Conservation (phyloP, 306 rosid species). For the Hylodesmum podocarpum region DNA sequence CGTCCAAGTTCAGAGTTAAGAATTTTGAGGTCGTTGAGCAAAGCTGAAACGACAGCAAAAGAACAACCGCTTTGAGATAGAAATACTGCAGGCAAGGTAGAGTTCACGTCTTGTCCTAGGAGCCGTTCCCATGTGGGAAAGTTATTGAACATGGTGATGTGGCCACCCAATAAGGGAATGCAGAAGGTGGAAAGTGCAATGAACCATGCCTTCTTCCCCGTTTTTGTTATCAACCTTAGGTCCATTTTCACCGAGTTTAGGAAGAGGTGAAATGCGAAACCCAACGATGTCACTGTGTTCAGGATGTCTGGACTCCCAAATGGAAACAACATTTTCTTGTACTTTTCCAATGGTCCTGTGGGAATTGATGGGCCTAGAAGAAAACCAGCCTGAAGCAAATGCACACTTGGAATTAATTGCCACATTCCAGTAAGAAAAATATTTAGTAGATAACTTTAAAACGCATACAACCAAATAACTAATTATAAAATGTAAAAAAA, state of each 20-base stretch:
- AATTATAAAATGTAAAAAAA: no score
- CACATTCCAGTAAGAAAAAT: no score
- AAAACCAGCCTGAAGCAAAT: constrained; percentile 39
- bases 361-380: constrained; percentile 39
- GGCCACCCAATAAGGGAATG: neutral
- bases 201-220: constrained; percentile 41
- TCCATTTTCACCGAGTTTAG: constrained; percentile 49
- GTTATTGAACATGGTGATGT: rapidly evolving
- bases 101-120: rapidly evolving
- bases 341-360: neutral
- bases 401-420: no score
- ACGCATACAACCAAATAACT: no score
- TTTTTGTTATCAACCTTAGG: constrained; percentile 25
- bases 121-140: rapidly evolving
- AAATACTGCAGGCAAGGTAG: neutral
- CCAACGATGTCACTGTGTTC: constrained; percentile 17
- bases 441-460: no score
- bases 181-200: constrained; percentile 12
- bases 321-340: constrained; percentile 25
- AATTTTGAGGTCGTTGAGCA: constrained; percentile 35
- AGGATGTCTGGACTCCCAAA: constrained; percentile 33
- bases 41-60: constrained; percentile 28
- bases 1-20: constrained; percentile 44
- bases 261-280: constrained; percentile 38
- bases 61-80: constrained; percentile 31